phyloP scores from a whole-genome alignment of 2,329 filamentous ascomycete genomes.

The Metarhizium brunneum region DNA sequence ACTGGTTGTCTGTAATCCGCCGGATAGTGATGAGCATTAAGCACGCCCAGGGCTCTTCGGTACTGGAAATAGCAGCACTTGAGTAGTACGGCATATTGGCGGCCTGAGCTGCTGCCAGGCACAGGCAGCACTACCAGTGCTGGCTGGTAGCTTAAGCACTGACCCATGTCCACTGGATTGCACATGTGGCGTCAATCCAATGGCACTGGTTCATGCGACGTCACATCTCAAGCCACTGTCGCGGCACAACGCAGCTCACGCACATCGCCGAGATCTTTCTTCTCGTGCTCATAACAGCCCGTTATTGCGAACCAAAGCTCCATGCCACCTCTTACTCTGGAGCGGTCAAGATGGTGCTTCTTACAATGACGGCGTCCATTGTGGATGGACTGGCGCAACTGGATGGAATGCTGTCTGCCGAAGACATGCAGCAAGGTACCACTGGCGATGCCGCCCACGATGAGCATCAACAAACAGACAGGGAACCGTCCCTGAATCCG shows the following conservation, averaged over 20 bases:
- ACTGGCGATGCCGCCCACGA: constrained; percentile 9
- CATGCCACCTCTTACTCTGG: neutral
- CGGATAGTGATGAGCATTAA: too few relatives aligned
- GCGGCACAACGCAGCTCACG: too few relatives aligned
- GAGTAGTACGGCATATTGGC: too few relatives aligned
- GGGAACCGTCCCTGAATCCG: constrained; percentile 40
- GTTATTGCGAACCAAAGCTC: neutral
- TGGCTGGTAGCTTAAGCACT: too few relatives aligned
- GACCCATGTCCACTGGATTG: too few relatives aligned
- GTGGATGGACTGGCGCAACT: constrained; percentile 48
- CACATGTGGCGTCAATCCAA: too few relatives aligned
- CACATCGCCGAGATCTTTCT: neutral
- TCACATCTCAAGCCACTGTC: neutral
- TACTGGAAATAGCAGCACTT: too few relatives aligned
- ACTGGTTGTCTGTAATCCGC: neutral
- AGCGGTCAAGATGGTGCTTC: constrained; percentile 53
- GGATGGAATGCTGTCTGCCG: constrained; percentile 5
- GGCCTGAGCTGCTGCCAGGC: too few relatives aligned
- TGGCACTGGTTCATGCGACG: neutral
- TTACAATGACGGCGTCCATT: constrained; percentile 65
- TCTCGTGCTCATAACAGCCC: neutral
- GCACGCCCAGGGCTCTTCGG: neutral
- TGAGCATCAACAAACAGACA: constrained; percentile 9
- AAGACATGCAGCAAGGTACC: constrained; percentile 1
- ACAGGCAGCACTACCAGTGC: too few relatives aligned